These are phyloP conservation scores for Apiotrichum sp. DNA, from an alignment of 1,284 basidiomycete genomes.

Conservation along the genomic window DNA sequence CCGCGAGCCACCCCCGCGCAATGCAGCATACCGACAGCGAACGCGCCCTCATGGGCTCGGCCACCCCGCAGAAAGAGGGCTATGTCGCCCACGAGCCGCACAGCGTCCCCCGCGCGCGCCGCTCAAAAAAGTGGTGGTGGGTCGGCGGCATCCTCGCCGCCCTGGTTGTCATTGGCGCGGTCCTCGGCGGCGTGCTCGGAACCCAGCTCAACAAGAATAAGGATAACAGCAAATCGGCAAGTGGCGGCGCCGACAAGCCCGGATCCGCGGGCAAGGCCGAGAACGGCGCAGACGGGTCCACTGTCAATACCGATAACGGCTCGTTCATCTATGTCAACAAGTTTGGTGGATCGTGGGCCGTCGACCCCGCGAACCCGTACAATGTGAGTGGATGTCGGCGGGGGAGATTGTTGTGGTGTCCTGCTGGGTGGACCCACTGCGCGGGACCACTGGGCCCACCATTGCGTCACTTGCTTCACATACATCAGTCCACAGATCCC, in stretches of 20 bases:
- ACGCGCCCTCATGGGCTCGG: not conserved
- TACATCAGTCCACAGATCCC: no score
- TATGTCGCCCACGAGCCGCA: not conserved
- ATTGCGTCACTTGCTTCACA: no score
- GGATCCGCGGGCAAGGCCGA: not conserved
- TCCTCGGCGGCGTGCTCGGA: constrained; percentile 2
- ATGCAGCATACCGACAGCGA: not conserved
- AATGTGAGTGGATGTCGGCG: constrained; percentile 28
- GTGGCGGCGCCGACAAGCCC: not conserved
- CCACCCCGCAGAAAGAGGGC: no score
- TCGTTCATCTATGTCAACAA: constrained; percentile 65
- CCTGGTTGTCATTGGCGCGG: not conserved
- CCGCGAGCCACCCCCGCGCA: not conserved
- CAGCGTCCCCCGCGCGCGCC: not conserved
- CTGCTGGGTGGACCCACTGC: no score
- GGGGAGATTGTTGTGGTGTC: no score
- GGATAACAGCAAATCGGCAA: not conserved
- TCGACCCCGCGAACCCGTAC: constrained; percentile 63
- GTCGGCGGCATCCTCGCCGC: not conserved
- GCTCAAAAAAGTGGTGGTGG: not conserved
- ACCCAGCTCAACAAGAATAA: constrained; percentile 3
- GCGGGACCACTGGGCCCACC: no score
- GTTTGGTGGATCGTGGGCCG: constrained; percentile 69
- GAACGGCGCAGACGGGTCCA: constrained; percentile 19
- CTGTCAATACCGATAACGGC: constrained; percentile 55